phyloP scores from a whole-genome alignment of 345 rosid genomes.

The Odontarrhena argentea region DNA sequence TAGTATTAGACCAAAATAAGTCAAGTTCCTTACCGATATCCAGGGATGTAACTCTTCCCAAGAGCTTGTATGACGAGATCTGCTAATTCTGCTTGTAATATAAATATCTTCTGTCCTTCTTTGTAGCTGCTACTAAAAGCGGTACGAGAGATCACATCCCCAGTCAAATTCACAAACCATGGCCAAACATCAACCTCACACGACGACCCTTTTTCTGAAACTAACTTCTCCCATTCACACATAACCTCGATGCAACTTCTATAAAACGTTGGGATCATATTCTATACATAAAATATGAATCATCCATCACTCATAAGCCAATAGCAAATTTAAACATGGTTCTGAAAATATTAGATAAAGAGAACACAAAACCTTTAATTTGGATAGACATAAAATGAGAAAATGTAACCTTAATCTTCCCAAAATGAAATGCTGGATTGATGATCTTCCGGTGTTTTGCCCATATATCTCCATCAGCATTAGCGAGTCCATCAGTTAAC shows the following conservation, averaged over 20 bases:
- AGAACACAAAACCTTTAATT: slow-evolving; percentile 8
- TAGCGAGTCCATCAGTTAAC: slow-evolving; percentile 39
- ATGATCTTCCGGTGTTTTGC: slow-evolving; percentile 45
- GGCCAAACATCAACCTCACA: slow-evolving; percentile 50
- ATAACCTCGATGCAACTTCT: slow-evolving; percentile 39
- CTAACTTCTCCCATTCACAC: slow-evolving; percentile 38
- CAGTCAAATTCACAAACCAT: slow-evolving; percentile 37
- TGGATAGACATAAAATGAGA: too few species aligned
- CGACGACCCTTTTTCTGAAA: slow-evolving; percentile 25
- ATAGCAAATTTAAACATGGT: not conserved
- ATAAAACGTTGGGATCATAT: slow-evolving; percentile 40
- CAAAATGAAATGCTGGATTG: slow-evolving; percentile 49
- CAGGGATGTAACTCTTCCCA: slow-evolving; percentile 39
- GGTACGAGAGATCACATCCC: slow-evolving; percentile 50
- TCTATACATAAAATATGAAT: slow-evolving; percentile 1
- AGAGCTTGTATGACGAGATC: slow-evolving; percentile 22
- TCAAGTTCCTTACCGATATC: slow-evolving; percentile 36
- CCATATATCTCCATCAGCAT: slow-evolving; percentile 49
- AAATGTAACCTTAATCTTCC: slow-evolving; percentile 39
- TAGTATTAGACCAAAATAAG: slow-evolving; percentile 17
- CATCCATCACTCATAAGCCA: slow-evolving; percentile 4
- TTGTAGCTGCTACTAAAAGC: slow-evolving; percentile 51
- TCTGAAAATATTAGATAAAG: not conserved
- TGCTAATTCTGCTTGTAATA: slow-evolving; percentile 40
- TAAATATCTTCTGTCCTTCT: slow-evolving; percentile 46